Evolutionary conservation across 1,284 basidiomycete genomes (phyloP).

Genomic region (Leccinum fuscescens): DNA sequence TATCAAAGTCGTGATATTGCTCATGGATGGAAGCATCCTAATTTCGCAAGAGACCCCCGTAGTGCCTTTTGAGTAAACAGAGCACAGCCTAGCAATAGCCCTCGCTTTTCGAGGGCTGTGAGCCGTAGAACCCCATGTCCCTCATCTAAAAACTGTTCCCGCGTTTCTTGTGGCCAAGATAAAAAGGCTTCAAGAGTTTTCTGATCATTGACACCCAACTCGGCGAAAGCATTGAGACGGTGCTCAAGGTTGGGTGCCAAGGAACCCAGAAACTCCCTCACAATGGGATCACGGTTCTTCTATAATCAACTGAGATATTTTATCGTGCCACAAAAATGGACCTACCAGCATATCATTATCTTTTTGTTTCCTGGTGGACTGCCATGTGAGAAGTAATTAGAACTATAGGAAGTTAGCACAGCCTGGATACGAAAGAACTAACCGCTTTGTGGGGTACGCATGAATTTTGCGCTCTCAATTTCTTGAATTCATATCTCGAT

Average conservation of each 20-base stretch:
- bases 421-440: not conserved
- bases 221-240: constrained; percentile 18
- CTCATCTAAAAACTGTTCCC: constrained; percentile 19
- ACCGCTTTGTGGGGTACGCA: not conserved
- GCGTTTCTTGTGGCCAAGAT: constrained; percentile 21
- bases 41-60: not conserved
- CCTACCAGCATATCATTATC: constrained; percentile 1
- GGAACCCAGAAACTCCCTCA: constrained; percentile 24
- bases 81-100: constrained; percentile 15
- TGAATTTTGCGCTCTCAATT: not conserved
- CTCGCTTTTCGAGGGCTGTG: constrained; percentile 22
- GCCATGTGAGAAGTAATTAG: not conserved
- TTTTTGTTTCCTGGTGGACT: not conserved
- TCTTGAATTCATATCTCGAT: not conserved
- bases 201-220: constrained; percentile 26
- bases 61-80: constrained; percentile 5
- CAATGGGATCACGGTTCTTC: not conserved
- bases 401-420: not conserved
- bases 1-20: not conserved
- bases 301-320: constrained; percentile 1
- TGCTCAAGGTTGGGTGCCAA: constrained; percentile 22
- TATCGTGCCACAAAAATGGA: not conserved
- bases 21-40: not conserved
- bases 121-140: constrained; percentile 12
- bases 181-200: constrained; percentile 20